phyloP scores from a whole-genome alignment of 225 moss, liverwort and hornwort species.

The Pleurozium schreberi region DNA sequence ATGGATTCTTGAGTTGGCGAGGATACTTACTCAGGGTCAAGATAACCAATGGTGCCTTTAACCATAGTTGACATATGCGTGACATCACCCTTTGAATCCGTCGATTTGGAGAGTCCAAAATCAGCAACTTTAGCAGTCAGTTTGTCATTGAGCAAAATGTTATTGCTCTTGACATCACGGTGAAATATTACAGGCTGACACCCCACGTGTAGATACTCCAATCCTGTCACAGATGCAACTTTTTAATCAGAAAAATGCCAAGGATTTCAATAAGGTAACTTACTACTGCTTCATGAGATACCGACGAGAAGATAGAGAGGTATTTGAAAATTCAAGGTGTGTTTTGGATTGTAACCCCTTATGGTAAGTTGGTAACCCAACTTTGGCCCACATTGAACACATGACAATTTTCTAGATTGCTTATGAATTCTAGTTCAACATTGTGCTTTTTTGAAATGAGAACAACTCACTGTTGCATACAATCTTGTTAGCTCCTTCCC shows the following conservation, averaged over 20 bases:
- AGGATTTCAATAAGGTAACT: too few species aligned
- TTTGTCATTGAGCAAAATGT: constrained; percentile 7
- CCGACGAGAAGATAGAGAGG: background rate
- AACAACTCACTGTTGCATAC: background rate
- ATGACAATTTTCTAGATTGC: background rate
- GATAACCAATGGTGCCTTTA: constrained; percentile 20
- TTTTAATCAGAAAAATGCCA: background rate
- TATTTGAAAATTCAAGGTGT: background rate
- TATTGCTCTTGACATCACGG: constrained; percentile 33
- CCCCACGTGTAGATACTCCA: constrained; percentile 31
- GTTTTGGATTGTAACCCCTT: background rate
- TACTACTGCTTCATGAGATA: background rate
- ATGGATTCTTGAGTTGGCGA: background rate
- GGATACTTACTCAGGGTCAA: constrained; percentile 22
- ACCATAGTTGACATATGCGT: constrained; percentile 21
- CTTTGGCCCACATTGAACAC: background rate
- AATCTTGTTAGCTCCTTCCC: background rate
- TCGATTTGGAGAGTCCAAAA: constrained; percentile 26
- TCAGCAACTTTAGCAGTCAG: constrained; percentile 23
- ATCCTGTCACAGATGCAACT: background rate
- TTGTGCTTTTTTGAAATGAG: background rate
- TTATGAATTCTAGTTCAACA: background rate
- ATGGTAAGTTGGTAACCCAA: background rate
- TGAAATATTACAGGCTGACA: constrained; percentile 21
- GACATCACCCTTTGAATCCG: background rate